Conservation (phyloP, 352 stramenopile species). For the Aphanomyces invadans region DNA sequence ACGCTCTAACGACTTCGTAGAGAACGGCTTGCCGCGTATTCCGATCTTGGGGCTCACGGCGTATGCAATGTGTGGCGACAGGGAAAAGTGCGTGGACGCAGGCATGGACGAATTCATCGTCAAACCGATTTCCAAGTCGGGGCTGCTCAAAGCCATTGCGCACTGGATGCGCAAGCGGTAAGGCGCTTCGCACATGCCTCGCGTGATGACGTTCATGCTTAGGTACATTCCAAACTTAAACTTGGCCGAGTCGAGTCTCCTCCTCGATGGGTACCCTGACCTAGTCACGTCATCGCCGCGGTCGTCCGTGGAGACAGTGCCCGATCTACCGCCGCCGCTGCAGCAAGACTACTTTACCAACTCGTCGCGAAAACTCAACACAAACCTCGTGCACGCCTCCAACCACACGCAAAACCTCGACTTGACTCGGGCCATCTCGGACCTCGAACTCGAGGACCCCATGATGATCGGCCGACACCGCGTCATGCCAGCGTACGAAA, state of each 20-base stretch:
- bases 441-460: slow-evolving; percentile 68
- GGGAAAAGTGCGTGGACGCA: slow-evolving; percentile 56
- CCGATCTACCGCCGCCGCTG: slow-evolving; percentile 20
- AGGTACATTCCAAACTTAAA: slow-evolving; percentile 16
- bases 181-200: too few species aligned
- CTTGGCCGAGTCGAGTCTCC: slow-evolving; percentile 12
- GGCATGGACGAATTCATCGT: slow-evolving; percentile 79
- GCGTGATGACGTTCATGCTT: slow-evolving; percentile 19
- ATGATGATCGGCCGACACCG: slow-evolving; percentile 55
- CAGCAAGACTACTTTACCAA: not conserved
- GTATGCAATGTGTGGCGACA: slow-evolving; percentile 66
- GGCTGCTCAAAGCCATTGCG: slow-evolving; percentile 48
- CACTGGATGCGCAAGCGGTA: slow-evolving; percentile 63
- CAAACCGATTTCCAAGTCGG: slow-evolving; percentile 64
- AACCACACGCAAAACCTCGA: slow-evolving; percentile 73
- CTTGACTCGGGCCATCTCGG: slow-evolving; percentile 63
- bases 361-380: not conserved
- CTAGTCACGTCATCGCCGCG: slow-evolving; percentile 9
- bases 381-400: slow-evolving; percentile 31
- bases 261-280: slow-evolving; percentile 14
- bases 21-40: slow-evolving; percentile 54
- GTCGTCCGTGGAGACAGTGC: slow-evolving; percentile 28
- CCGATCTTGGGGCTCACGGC: slow-evolving; percentile 57
- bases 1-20: too few species aligned
- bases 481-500: not conserved